These are phyloP conservation scores for Kokia cookei DNA, from an alignment of 441 rosid genomes.

Conservation along the genomic window DNA sequence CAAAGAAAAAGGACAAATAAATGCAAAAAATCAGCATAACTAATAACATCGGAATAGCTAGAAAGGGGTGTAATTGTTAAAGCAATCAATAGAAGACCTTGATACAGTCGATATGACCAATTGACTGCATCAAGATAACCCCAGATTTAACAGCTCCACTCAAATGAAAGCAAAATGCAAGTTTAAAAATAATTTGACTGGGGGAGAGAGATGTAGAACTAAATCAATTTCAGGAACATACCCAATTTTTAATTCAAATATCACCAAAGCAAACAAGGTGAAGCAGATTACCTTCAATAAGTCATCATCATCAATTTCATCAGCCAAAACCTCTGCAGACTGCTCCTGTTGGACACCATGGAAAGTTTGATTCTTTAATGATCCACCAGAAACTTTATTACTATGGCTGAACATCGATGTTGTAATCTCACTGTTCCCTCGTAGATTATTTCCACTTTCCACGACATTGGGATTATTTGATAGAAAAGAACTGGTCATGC, in stretches of 20 bases:
- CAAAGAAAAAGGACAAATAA: not conserved
- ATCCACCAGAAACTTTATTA: slow-evolving; percentile 22
- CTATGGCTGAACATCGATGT: slow-evolving; percentile 17
- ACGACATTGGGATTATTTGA: slow-evolving; percentile 17
- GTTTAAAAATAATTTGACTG: slow-evolving; percentile 2
- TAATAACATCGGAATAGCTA: not conserved
- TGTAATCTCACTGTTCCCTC: slow-evolving; percentile 23
- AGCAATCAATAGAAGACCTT: slow-evolving; percentile 4
- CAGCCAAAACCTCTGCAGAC: slow-evolving; percentile 35
- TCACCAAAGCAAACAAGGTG: not conserved
- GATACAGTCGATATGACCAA: not conserved
- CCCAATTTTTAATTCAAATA: slow-evolving; percentile 2
- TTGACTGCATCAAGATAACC: not conserved
- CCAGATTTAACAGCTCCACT: not conserved
- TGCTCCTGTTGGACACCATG: slow-evolving; percentile 25
- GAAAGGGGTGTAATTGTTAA: not conserved
- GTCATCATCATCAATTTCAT: slow-evolving; percentile 74
- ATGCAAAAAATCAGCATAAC: not conserved
- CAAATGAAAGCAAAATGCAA: not conserved
- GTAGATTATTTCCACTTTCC: slow-evolving; percentile 29
- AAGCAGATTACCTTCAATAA: slow-evolving; percentile 56
- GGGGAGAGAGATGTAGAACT: not conserved
- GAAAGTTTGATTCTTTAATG: slow-evolving; percentile 25
- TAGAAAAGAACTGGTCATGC: slow-evolving; percentile 22
- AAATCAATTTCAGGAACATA: not conserved